phyloP scores from a whole-genome alignment of 345 rosid species.

The Citrus medica region DNA sequence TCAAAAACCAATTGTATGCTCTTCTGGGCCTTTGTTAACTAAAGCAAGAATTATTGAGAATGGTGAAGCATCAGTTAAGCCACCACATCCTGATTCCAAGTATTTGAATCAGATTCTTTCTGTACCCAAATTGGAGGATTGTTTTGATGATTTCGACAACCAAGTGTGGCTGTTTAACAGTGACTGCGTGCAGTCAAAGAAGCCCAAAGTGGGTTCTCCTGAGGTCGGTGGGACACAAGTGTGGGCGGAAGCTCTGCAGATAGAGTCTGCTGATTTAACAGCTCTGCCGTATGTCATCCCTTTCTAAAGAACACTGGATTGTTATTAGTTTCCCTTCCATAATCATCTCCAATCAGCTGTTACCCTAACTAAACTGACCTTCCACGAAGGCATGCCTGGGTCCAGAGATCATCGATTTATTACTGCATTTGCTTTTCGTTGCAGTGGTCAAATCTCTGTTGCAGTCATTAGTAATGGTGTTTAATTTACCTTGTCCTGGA shows the following conservation, averaged over 20 bases:
- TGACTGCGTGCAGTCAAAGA: conserved; percentile 24
- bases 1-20: conserved; percentile 22
- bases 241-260: conserved; percentile 59
- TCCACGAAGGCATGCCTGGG: conserved; percentile 4
- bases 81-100: conserved; percentile 67
- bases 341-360: neutral
- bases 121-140: conserved; percentile 53
- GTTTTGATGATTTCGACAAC: conserved; percentile 40
- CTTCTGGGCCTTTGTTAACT: conserved; percentile 21
- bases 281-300: conserved; percentile 80
- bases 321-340: neutral
- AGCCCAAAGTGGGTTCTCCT: conserved; percentile 22
- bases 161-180: conserved; percentile 60
- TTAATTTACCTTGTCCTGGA: conserved; percentile 5
- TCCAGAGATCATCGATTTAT: neutral
- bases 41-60: conserved; percentile 29
- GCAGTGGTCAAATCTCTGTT: conserved; percentile 6
- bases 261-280: conserved; percentile 54
- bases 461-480: conserved; percentile 1
- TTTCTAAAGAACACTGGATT: conserved; percentile 35
- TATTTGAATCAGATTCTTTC: conserved; percentile 49
- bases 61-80: conserved; percentile 41
- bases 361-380: neutral
- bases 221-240: conserved; percentile 37
- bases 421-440: conserved; percentile 8